A percentile compares a stretch with the other conserved stretches of the same genome.
phyloP scores from a whole-genome alignment of 176 grass and related monocot genomes.

The Carex kokanica region DNA sequence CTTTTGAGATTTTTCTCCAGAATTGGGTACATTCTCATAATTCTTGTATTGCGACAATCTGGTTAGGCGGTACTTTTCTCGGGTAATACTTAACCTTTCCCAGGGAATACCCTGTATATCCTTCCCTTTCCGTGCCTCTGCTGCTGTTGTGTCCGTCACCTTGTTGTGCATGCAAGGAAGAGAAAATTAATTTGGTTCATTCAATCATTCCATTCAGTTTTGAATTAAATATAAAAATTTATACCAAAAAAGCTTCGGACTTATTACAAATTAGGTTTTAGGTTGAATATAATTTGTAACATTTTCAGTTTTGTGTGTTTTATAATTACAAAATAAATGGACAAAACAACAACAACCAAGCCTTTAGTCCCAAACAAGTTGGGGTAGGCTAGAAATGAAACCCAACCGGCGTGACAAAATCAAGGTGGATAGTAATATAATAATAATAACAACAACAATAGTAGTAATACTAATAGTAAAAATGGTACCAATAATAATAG shows the following conservation, averaged over 20 bases:
- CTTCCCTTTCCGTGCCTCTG: slow-evolving; percentile 57
- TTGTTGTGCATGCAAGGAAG: slow-evolving; percentile 35
- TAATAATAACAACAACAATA: no score
- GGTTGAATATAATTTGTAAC: neutral
- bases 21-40: slow-evolving; percentile 77
- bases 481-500: no score
- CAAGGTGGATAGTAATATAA: no score
- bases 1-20: slow-evolving; percentile 56
- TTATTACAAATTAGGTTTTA: neutral
- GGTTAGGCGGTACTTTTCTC: slow-evolving; percentile 41
- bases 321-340: neutral
- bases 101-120: slow-evolving; percentile 90
- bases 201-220: neutral
- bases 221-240: neutral
- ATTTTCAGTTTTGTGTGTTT: neutral
- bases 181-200: neutral
- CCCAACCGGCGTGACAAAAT: no score
- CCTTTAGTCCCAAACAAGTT: no score
- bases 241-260: neutral
- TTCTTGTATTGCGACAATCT: slow-evolving; percentile 58
- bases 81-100: slow-evolving; percentile 41
- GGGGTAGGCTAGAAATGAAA: no score
- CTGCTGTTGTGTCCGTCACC: slow-evolving; percentile 36
- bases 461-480: no score
- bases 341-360: no score